Base-by-base conservation (phyloP, 2,329 filamentous ascomycete species). In the Ciborinia camelliae region DNA sequence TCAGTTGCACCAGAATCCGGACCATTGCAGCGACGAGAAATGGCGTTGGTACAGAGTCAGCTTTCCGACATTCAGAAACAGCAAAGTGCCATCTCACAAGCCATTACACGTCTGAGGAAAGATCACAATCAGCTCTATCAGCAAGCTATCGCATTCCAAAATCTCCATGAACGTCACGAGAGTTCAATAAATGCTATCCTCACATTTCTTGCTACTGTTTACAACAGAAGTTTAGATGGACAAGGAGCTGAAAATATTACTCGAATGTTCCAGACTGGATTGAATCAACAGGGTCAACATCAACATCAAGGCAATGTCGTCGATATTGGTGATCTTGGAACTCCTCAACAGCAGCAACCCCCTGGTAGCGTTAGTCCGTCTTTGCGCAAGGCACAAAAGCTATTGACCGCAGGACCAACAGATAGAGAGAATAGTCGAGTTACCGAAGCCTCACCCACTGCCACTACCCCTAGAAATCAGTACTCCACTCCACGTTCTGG, bases 121-220 rank as follows among this genome's bases (percentile, higher is more conserved):
- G 93, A 97, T 72, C 95, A 98, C 74, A 88, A 92, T 67, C 88
- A 94, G 67, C 84, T 97, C 37, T 96, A 93, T 73, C 89, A 90
- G 64, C 92, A 97, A 76, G 93, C 94, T 0, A 84, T 90, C 52
- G 88, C 90, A 65, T 97, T 97, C 75, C 93, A 98, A 76, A 90
- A 86, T 66, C 87, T 96, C 74, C 94, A 98, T 74, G 92, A 94
- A 71, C 88, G 95, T n/a, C 95, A 99, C 73, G 95, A 99, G 75
- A 97, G 94, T 75, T 97, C 94, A 0, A 98, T 99, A 77, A 98
- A 97, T 74, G 94, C 94, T n/a, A 98, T 99, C 68, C 83, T 99
- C 50, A 96, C 93, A 58, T 98, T 99, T 76, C 83, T 99, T 26
- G 95, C 94, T 53, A 98, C 96, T 15, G 94, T 99, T 50, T 99